A percentile compares a stretch with the other conserved stretches of the same genome.
phyloP scores from a whole-genome alignment of 345 rosid genomes.

The Psidium guajava region DNA sequence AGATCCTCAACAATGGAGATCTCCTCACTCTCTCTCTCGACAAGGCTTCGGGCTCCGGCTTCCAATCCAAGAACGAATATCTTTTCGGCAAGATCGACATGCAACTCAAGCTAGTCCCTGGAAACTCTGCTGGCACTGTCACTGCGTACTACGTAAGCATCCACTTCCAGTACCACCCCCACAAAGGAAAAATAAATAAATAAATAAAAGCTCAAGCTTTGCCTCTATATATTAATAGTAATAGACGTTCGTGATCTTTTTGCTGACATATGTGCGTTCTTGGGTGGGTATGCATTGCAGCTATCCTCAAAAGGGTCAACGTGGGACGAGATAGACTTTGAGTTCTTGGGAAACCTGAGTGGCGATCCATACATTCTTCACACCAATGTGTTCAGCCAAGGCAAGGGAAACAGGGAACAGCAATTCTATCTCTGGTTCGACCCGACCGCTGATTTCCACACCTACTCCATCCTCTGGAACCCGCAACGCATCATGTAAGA shows the following conservation, averaged over 20 bases:
- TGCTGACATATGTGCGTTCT: neutral
- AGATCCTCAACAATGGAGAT: conserved; percentile 40
- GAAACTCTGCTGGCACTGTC: conserved; percentile 78
- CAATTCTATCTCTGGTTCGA: conserved; percentile 64
- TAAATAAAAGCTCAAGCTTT: neutral
- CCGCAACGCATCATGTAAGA: conserved; percentile 44
- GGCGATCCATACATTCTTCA: conserved; percentile 61
- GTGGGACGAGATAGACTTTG: conserved; percentile 66
- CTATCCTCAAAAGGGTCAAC: conserved; percentile 42
- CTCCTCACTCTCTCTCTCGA: conserved; percentile 53
- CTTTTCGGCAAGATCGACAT: conserved; percentile 52
- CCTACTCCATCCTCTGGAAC: conserved; percentile 57
- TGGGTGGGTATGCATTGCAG: conserved; percentile 4
- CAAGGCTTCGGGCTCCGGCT: conserved; percentile 57
- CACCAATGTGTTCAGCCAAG: conserved; percentile 45
- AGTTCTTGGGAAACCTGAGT: conserved; percentile 51
- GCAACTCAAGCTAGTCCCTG: conserved; percentile 67
- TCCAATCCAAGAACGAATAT: conserved; percentile 45
- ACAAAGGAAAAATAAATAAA: no score
- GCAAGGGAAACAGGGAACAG: conserved; percentile 56
- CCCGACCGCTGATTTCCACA: conserved; percentile 56
- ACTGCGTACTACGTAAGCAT: conserved; percentile 29
- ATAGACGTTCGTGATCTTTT: neutral
- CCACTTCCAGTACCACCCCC: neutral
- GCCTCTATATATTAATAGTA: neutral